Conservation (phyloP, 139 green algal genomes). For the Protoeuglena noctilucae region DNA sequence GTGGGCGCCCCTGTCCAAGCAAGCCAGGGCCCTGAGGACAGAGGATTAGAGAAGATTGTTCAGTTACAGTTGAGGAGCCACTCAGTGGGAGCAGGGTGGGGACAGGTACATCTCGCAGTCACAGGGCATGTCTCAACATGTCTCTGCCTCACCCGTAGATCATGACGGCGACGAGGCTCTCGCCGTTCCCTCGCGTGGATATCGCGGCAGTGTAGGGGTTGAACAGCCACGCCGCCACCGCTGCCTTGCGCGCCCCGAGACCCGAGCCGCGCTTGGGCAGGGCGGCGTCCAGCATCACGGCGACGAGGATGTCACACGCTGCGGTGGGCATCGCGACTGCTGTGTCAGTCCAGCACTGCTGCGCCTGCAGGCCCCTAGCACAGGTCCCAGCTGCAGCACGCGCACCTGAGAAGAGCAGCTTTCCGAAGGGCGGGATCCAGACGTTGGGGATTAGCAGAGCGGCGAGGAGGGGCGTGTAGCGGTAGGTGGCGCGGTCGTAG, state of each 20-base stretch:
- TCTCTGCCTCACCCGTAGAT: too few relatives aligned
- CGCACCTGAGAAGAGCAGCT: constrained; percentile 59
- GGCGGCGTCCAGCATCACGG: neutral
- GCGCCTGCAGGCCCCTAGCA: neutral
- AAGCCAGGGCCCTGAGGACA: too few relatives aligned
- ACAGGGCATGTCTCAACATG: constrained; percentile 41
- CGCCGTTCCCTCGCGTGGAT: constrained; percentile 73
- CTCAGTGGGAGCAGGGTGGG: neutral
- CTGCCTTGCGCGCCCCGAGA: neutral
- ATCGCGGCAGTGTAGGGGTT: constrained; percentile 85
- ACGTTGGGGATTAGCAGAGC: constrained; percentile 66
- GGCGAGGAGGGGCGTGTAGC: constrained; percentile 84
- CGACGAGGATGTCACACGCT: neutral
- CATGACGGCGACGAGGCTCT: constrained; percentile 57
- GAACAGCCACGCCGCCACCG: constrained; percentile 63
- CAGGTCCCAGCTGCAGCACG: constrained; percentile 45
- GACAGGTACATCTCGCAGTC: constrained; percentile 17
- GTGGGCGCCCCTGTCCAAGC: too few relatives aligned
- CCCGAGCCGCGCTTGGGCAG: too few relatives aligned
- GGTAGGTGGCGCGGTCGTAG: constrained; percentile 26
- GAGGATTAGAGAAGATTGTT: too few relatives aligned
- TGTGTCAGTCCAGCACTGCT: neutral
- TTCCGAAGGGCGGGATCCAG: constrained; percentile 45
- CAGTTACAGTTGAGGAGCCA: constrained; percentile 1
- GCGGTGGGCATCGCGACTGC: constrained; percentile 1